These are phyloP conservation scores for Flaveria brownii DNA, from an alignment of 129 eudicot species.

Conservation along the genomic window DNA sequence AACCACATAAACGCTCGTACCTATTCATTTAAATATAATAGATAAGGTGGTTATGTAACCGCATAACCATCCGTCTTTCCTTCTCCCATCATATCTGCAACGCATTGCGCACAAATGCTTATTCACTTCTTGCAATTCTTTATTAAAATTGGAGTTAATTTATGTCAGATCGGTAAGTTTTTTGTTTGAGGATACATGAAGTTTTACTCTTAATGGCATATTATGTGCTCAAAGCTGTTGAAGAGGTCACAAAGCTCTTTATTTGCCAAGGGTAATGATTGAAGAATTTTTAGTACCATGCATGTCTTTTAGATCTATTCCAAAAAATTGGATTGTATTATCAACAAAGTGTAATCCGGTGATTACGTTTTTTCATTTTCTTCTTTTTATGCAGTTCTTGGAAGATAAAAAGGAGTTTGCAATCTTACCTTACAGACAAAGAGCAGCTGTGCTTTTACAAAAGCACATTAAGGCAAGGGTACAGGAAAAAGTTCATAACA, in stretches of 20 bases:
- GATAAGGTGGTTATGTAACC: no score
- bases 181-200: no score
- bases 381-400: slow-evolving; percentile 49
- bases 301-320: slow-evolving; percentile 29
- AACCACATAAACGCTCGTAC: no score
- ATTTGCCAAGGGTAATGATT: slow-evolving; percentile 43
- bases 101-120: neutral
- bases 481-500: slow-evolving; percentile 33
- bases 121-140: no score
- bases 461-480: slow-evolving; percentile 51
- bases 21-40: no score
- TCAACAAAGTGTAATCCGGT: slow-evolving; percentile 16
- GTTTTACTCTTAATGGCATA: no score
- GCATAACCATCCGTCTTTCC: no score
- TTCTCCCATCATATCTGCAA: no score
- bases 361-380: slow-evolving; percentile 18
- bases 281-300: slow-evolving; percentile 65
- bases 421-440: slow-evolving; percentile 49
- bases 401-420: slow-evolving; percentile 66
- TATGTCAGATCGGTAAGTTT: no score
- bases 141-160: no score
- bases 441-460: slow-evolving; percentile 56
- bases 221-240: slow-evolving; percentile 83
- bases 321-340: neutral
- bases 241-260: slow-evolving; percentile 87